These are phyloP conservation scores for Mortierella hygrophila DNA, from an alignment of 192 early-diverging fungal species.

Conservation along the genomic window DNA sequence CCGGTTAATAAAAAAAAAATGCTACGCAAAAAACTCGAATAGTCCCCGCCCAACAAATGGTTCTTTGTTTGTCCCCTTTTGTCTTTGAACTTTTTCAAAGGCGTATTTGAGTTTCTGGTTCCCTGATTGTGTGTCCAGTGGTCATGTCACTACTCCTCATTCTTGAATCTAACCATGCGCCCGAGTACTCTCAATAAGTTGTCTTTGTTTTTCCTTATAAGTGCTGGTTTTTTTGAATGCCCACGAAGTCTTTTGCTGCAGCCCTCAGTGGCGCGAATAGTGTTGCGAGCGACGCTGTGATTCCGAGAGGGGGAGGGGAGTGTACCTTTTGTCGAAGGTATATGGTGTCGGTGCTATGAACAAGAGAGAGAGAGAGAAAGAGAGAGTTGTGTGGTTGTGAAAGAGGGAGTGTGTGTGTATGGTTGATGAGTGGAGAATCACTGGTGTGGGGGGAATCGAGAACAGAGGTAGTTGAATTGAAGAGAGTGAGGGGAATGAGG, in stretches of 20 bases:
- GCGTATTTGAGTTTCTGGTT: too few relatives aligned
- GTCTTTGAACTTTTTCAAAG: too few relatives aligned
- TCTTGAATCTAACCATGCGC: too few relatives aligned
- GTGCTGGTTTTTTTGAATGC: not conserved
- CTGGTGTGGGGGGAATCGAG: not conserved
- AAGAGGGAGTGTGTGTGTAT: not conserved
- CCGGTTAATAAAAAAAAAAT: too few relatives aligned
- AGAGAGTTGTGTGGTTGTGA: not conserved
- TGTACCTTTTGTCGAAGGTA: not conserved
- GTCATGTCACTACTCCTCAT: too few relatives aligned
- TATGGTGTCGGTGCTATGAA: not conserved
- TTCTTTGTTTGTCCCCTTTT: too few relatives aligned
- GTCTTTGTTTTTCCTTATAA: not conserved
- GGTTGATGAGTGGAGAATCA: not conserved
- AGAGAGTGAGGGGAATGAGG: not conserved
- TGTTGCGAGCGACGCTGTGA: not conserved
- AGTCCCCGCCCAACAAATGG: too few relatives aligned
- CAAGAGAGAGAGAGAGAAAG: not conserved
- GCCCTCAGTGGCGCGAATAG: too few relatives aligned
- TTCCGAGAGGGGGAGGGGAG: not conserved
- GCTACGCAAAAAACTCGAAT: too few relatives aligned
- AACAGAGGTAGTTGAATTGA: not conserved
- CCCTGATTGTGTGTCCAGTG: too few relatives aligned
- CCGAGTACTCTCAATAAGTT: too few relatives aligned
- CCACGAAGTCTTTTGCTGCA: not conserved